Percentiles rank a stretch among this genome's conserved stretches.
Evolutionary conservation across 2,329 filamentous ascomycete species (phyloP).

Genomic region (Calonectria hongkongensis): DNA sequence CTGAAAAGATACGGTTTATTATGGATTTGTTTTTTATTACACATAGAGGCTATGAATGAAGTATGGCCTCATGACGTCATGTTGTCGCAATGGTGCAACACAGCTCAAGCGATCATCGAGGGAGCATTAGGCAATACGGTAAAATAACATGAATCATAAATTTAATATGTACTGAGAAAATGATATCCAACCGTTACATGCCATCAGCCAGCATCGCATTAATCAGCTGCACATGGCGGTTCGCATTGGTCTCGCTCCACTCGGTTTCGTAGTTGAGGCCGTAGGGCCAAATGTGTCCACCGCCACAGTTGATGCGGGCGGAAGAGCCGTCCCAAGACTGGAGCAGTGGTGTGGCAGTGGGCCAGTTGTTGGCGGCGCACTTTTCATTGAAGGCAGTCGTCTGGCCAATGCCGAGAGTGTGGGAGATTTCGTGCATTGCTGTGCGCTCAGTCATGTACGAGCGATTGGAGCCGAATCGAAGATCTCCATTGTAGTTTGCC

Average conservation of each 20-base stretch:
- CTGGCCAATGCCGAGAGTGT: conserved; percentile 69
- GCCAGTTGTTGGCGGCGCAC: conserved; percentile 65
- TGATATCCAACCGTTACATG: not conserved
- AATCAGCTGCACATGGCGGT: conserved; percentile 65
- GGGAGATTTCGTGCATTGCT: conserved; percentile 68
- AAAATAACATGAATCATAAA: conserved; percentile 3
- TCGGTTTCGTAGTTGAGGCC: conserved; percentile 66
- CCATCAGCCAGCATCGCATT: conserved; percentile 68
- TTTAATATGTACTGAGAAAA: not conserved
- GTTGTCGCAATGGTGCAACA: too few relatives aligned
- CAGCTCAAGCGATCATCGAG: too few relatives aligned
- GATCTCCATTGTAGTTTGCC: conserved; percentile 66
- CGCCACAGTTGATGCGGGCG: conserved; percentile 63
- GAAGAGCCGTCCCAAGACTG: conserved; percentile 62
- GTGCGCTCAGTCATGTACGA: conserved; percentile 70
- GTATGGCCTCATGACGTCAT: not conserved
- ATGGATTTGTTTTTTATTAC: not conserved
- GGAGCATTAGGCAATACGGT: too few relatives aligned
- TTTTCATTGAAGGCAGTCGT: conserved; percentile 62
- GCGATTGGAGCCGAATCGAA: conserved; percentile 67
- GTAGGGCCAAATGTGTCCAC: conserved; percentile 64
- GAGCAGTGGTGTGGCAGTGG: conserved; percentile 63
- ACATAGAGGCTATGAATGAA: not conserved
- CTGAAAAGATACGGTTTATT: not conserved
- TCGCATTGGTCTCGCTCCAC: conserved; percentile 66